Evolutionary conservation across 2,329 filamentous ascomycete species (phyloP), one percentile per base, ranked within the genome.

Genomic region (Alternaria viburni): DNA sequence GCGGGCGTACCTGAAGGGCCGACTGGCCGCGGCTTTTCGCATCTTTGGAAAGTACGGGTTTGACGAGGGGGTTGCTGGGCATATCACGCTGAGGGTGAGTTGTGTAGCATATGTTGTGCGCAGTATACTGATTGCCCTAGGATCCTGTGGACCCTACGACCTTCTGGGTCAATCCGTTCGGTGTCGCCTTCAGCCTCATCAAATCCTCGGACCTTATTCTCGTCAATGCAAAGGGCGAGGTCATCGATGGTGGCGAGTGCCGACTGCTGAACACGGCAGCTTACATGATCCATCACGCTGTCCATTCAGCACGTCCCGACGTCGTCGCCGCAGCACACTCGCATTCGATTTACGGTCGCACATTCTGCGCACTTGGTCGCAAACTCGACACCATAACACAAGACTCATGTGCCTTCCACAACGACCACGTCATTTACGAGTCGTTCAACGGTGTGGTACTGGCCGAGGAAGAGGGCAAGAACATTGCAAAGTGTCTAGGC

Each of bases 101-200:
- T 19, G 21, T 32, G n/a, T 17, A 7, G 17, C 15, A 30, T 12
- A 54, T 10, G n/a, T 8, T 15, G 15, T 23, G 55, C 13, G 17
- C 21, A 46, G 0, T 7, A 23, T 28, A 26, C 62, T 69, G 28
- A 72, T 26, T 15, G 28, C 25, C 43, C 13, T 46, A 79, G 77
- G 79, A 90, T 65, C 88, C 88, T 0, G 84, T 90, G 7, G 84
- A 88, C 43, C 85, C 86, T 0, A 77, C 81, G 6, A 86, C 84
- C 0, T 90, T 90, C 79, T 90, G 88, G 89, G 87, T 91, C 5
- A 91, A 91, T 68, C 89, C 89, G 0, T 89, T 90, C 59, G 88
- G 88, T 11, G 83, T 87, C 2, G 84, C 87, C 3, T 91, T 90
- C 78, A 86, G 85, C 6, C 80, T 88, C 57, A 86, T 91, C 46